Base-by-base conservation (phyloP, 2,329 filamentous ascomycete species). In the Colletotrichum orbiculare region DNA sequence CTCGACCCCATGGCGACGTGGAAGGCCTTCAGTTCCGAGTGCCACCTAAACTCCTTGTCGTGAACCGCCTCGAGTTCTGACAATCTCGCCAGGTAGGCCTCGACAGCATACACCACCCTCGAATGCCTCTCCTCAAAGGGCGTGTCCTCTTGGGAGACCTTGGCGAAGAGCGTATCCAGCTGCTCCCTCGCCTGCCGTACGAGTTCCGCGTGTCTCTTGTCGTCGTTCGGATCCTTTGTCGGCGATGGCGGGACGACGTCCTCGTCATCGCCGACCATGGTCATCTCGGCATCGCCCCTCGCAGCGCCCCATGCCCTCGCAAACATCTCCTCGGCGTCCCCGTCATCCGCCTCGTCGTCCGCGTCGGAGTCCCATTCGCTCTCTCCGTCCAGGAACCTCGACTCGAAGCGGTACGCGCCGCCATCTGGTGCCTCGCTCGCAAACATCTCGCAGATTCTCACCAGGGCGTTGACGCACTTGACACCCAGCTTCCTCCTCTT, bases 371-470 rank as follows among this genome's bases (percentile, higher is more conserved):
- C 54, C 8, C 8, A 15, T 6, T 61, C 62, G 13, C 62, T 61
- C 33, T 60, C 61, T 4, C 56, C 48, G 38, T 54, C 45, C 46
- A 56, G 35, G 11, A 56, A 50, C 0, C 52, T 7, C 12, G 62
- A 43, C n/a, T 60, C 52, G 8, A 62, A 56, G 1, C 58, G 58
- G 4, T 65, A 56, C 4, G 58, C 13, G 2, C 60, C 62, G 3
- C 48, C 57, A 2, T 65, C 62, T 6, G 39, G 39, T 5, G 45
- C 52, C 11, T 65, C 57, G 12, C 62, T 60, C 35, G 62, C 62
- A 53, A 65, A 65, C 62, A 62, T 65, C 41, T 65, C 62, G 17
- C 62, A 65, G 25, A 65, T 65, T 15, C 52, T 47, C 13, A 65
- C 46, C 3, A 65, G 58, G 11, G 62, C 62, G 2, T 52, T 41